Evolutionary conservation across 2,329 filamentous ascomycete species (phyloP).

Genomic region (Cytospora paraplurivora): DNA sequence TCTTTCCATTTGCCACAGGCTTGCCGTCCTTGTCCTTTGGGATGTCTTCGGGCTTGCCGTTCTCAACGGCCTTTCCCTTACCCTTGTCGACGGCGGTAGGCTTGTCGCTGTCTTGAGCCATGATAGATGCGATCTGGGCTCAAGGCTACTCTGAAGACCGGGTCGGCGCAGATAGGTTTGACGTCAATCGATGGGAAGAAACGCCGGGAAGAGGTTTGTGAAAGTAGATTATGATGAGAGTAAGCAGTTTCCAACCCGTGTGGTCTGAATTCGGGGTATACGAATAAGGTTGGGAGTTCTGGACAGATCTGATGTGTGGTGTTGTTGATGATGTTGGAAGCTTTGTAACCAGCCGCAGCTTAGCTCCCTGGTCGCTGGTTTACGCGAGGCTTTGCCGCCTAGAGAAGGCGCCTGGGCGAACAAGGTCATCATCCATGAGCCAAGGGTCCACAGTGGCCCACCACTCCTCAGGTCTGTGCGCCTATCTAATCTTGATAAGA

Average conservation of each 20-base stretch:
- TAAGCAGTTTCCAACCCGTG: constrained; percentile 8
- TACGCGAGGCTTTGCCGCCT: constrained; percentile 45
- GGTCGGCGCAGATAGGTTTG: constrained; percentile 28
- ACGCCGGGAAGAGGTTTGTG: constrained; percentile 19
- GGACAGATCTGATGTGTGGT: constrained; percentile 14
- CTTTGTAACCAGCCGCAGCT: constrained; percentile 30
- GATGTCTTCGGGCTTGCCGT: constrained; percentile 56
- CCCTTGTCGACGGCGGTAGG: constrained; percentile 87
- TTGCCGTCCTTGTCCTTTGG: constrained; percentile 72
- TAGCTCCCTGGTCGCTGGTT: constrained; percentile 29
- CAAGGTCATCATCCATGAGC: constrained; percentile 24
- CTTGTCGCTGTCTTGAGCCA: constrained; percentile 94
- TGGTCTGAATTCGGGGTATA: constrained; percentile 11
- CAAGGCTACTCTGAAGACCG: constrained; percentile 3
- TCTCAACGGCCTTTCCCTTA: constrained; percentile 87
- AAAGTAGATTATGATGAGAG: background rate
- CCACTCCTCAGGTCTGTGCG: constrained; percentile 10
- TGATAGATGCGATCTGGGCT: constrained; percentile 41
- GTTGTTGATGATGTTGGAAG: constrained; percentile 30
- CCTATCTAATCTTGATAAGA: constrained; percentile 29
- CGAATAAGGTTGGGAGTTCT: constrained; percentile 12
- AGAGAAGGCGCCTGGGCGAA: constrained; percentile 26
- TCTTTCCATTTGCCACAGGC: constrained; percentile 70
- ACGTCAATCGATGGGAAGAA: constrained; percentile 34
- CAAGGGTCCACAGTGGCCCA: constrained; percentile 6